Evolutionary conservation across 306 rosid species (phyloP).

Genomic region (Gynostemma pentaphyllum): DNA sequence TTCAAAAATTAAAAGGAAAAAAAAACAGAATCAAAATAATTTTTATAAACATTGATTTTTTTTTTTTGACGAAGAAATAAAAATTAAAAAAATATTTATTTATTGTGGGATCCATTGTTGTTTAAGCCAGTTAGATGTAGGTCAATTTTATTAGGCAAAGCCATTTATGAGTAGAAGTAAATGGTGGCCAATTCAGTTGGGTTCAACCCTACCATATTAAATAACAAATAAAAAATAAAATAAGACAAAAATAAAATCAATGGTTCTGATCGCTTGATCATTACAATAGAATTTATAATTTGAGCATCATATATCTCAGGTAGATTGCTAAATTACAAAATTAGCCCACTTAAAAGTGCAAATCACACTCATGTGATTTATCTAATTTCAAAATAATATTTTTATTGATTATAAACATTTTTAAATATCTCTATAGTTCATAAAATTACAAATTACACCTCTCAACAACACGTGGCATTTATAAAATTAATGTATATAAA

Average conservation of each 20-base stretch:
- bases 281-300: not conserved
- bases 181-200: conserved; percentile 17
- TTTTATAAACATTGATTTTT: not conserved
- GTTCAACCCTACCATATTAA: conserved; percentile 14
- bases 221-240: not conserved
- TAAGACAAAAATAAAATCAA: not conserved
- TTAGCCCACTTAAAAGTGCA: too few relatives aligned
- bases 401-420: too few relatives aligned
- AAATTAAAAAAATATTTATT: not conserved
- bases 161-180: conserved; percentile 18
- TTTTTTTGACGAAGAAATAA: not conserved
- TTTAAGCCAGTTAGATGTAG: conserved; percentile 10
- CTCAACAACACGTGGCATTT: too few relatives aligned
- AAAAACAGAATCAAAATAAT: not conserved
- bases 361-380: too few relatives aligned
- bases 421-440: too few relatives aligned
- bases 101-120: conserved; percentile 10
- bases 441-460: too few relatives aligned
- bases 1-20: not conserved
- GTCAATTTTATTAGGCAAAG: conserved; percentile 16
- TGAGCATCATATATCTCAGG: not conserved
- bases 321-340: not conserved
- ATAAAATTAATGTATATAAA: too few relatives aligned
- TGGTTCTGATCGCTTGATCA: not conserved
- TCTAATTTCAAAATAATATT: too few relatives aligned